These are phyloP conservation scores for Eutypa lata DNA, from an alignment of 2,329 filamentous ascomycete genomes.

Conservation along the genomic window DNA sequence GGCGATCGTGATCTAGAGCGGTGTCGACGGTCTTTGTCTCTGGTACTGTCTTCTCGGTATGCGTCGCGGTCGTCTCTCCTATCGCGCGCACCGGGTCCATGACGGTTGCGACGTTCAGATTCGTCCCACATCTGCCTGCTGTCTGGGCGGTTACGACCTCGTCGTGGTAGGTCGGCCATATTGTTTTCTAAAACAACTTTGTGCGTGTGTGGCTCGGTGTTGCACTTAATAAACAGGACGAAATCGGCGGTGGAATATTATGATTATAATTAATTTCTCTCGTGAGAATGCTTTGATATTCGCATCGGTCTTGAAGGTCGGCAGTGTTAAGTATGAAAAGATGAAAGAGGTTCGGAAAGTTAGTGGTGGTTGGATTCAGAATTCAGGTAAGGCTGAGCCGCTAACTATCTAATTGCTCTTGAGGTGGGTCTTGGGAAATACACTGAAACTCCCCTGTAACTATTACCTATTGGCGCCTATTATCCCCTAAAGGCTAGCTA, in stretches of 20 bases:
- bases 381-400: background rate
- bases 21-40: slow-evolving; percentile 26
- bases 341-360: background rate
- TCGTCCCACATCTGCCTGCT: slow-evolving; percentile 62
- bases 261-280: too few species aligned
- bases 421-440: too few species aligned
- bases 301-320: too few species aligned
- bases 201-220: too few species aligned
- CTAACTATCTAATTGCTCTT: background rate
- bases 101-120: slow-evolving; percentile 37
- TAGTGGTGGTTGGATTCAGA: too few species aligned
- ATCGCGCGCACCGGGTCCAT: slow-evolving; percentile 20
- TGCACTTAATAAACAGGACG: too few species aligned
- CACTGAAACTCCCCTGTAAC: background rate
- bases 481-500: too few species aligned
- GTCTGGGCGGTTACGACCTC: slow-evolving; percentile 43
- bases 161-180: slow-evolving; percentile 52
- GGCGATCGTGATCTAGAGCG: slow-evolving; percentile 22
- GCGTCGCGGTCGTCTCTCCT: slow-evolving; percentile 27
- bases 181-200: too few species aligned
- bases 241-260: too few species aligned
- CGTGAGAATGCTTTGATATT: too few species aligned
- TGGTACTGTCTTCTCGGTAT: slow-evolving; percentile 23
- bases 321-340: background rate
- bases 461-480: too few species aligned